Percentiles rank a stretch among this genome's conserved stretches.
Conservation (phyloP, 2,329 filamentous ascomycete genomes). For the Fusarium chlamydosporum region DNA sequence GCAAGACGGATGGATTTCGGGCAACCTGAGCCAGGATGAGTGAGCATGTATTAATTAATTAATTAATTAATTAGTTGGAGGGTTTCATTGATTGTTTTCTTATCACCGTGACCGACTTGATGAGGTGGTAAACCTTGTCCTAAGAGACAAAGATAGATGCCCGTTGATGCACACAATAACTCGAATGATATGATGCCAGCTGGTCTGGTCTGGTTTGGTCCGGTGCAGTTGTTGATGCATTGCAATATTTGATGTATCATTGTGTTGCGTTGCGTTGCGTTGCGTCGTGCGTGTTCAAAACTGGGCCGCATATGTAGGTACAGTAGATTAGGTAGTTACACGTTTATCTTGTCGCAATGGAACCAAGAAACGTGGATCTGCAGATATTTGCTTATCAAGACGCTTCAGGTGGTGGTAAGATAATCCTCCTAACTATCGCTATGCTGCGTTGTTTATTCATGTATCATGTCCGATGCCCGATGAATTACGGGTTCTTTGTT, state of each 20-base stretch:
- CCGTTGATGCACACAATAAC: neutral
- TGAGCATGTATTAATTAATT: too few species aligned
- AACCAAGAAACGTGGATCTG: constrained; percentile 37
- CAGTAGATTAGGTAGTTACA: too few species aligned
- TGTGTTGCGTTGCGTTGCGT: constrained; percentile 8
- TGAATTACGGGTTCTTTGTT: constrained; percentile 24
- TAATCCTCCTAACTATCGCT: constrained; percentile 24
- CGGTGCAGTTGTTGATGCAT: neutral
- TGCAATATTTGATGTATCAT: neutral
- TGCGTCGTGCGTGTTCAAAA: constrained; percentile 15
- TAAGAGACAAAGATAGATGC: neutral
- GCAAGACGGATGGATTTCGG: constrained; percentile 4
- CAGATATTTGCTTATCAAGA: constrained; percentile 34
- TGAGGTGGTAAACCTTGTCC: constrained; percentile 6
- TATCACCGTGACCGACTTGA: constrained; percentile 19
- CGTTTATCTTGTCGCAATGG: constrained; percentile 23
- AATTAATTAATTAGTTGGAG: constrained; percentile 6
- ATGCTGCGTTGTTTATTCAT: constrained; percentile 2
- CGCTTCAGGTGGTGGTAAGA: constrained; percentile 33
- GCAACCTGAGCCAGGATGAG: constrained; percentile 1
- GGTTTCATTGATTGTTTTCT: constrained; percentile 11
- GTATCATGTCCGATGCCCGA: neutral
- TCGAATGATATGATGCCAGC: constrained; percentile 28
- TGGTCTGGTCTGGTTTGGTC: neutral
- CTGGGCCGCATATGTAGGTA: neutral